Conservation (phyloP, 2,329 filamentous ascomycete species). For the Cladophialophora psammophila region DNA sequence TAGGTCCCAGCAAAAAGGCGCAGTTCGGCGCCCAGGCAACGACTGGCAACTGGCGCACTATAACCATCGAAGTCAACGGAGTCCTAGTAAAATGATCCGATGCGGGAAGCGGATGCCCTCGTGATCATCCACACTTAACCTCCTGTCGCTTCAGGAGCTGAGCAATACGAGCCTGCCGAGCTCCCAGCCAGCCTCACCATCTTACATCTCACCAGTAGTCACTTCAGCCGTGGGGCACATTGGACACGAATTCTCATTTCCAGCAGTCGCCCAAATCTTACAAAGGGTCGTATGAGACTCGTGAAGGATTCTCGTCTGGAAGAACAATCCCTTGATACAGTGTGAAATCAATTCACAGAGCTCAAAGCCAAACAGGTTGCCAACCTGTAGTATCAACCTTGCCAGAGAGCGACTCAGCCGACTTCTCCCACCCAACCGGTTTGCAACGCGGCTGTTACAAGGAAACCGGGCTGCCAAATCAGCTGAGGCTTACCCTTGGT, state of each 20-base stretch:
- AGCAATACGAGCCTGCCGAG: neutral
- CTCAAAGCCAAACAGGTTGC: neutral
- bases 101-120: neutral
- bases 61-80: neutral
- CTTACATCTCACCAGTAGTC: neutral
- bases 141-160: neutral
- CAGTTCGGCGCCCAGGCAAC: neutral
- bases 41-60: neutral
- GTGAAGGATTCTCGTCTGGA: neutral
- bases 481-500: neutral
- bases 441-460: slow-evolving; percentile 4
- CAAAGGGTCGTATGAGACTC: neutral
- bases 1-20: too few relatives aligned
- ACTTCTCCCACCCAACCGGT: neutral
- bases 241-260: neutral
- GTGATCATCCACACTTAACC: neutral
- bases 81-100: neutral
- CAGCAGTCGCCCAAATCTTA: neutral
- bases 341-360: neutral
- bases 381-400: neutral
- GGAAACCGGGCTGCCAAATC: neutral
- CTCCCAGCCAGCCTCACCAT: neutral
- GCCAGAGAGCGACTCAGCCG: neutral
- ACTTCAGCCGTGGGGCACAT: neutral
- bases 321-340: neutral